Base-by-base conservation (phyloP, 495 filamentous ascomycete species). In the Venustampulla echinocandica region DNA sequence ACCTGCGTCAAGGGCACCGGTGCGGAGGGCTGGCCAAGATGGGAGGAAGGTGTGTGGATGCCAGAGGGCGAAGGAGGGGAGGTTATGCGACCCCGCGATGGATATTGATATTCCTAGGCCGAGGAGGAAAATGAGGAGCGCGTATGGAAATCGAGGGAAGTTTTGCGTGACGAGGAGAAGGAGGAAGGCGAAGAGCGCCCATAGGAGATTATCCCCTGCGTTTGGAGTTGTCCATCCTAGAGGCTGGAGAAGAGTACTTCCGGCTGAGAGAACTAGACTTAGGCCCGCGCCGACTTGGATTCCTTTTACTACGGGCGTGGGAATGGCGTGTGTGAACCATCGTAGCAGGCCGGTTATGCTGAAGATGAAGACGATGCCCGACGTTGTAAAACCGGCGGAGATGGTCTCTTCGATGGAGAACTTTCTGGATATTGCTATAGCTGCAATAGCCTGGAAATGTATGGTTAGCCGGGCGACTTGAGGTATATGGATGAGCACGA, bases 261-360 rank as follows among this genome's bases (percentile, higher is more conserved):
- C 82, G 6, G 86, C 82, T 18, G 84, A 82, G 42, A 90, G 76
- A 34, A 85, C 70, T 10, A 97, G 73, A 10, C 79, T 81, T 19
- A 97, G 65, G 0, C 88, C 90, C 2, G 90, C 89, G 19, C 90
- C 90, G 37, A 95, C 77, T 64, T 97, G 90, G 56, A 97, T 95
- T 10, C 90, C 90, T 59, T 92, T 94, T 44, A 97, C 77, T 3
- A 97, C 80, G 3, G 88, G 86, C 14, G 85, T 74, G 1, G 90
- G 90, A 19, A 94, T 83, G 6, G 76, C 69, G n/a, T 68, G 60
- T 6, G 80, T 74, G 46, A 85, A 79, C 73, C 79, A 83, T 37
- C 65, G 68, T 6, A 95, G 66, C 9, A 89, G 63, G 10, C 90
- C 82, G 0, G 87, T 93, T 2, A 82, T 47, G 54, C 83, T 87